Evolutionary conservation across 352 stramenopile genomes (phyloP), one percentile per base, ranked within the genome.

Genomic region (Globisporangium ultimum): DNA sequence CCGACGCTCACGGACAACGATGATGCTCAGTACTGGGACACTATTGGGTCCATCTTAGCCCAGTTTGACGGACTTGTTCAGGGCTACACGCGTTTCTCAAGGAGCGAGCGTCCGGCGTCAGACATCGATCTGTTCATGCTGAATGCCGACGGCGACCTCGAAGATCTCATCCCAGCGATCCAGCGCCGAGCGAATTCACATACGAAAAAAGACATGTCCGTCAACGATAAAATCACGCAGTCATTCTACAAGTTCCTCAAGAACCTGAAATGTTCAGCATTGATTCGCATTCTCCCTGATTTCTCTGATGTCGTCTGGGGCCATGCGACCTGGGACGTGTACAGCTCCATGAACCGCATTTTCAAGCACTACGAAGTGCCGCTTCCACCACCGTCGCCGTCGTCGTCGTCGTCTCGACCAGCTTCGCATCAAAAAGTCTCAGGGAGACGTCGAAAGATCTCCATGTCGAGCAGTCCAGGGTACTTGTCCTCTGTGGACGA

Each of bases 301-400:
- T 79, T 83, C 42, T 60, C 55, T 1, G 80, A 93, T 40, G 45
- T 95, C 17, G 58, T 85, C 12, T 85, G 81, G 78, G 80, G 76
- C 13, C 86, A 95, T 49, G 67, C 71, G 18, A 87, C 80, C 6
- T 95, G 84, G 84, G 72, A 89, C 53, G 74, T 63, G 17, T 95
- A 81, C 66, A 68, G 68, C 34, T 76, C 72, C 14, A 92, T 91
- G 77, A 84, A 89, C 42, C 72, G 84, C 45, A 83, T 91, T 47
- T 90, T 84, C 65, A 93, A 95, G 63, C 78, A 88, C 66, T 87
- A 91, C 59, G 67, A 90, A n/a, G 64, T 93, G 24, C 70, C 84
- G 0, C 63, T 88, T 21, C 60, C 72, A 10, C 28, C 28, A 36
- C 9, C 60, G 18, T 54, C 50, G 1, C 24, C 40, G 11, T 41